Evolutionary conservation across 2,329 filamentous ascomycete species (phyloP).

Genomic region (Hypoxylon sp.): DNA sequence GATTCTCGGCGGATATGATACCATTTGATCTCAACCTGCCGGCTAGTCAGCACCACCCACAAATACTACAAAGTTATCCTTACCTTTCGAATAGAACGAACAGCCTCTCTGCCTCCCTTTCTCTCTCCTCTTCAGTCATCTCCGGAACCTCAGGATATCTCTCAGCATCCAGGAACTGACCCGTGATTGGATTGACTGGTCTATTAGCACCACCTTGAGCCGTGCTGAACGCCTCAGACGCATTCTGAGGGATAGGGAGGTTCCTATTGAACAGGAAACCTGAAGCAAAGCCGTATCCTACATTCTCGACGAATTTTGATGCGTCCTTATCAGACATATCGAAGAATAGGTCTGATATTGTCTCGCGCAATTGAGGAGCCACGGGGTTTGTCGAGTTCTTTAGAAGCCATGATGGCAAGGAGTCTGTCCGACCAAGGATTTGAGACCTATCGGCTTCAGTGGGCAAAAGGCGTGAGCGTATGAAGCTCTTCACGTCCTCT

Average conservation of each 20-base stretch:
- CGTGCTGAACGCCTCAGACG: conserved; percentile 66
- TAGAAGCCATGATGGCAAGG: conserved; percentile 82
- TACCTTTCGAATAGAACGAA: conserved; percentile 93
- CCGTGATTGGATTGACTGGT: conserved; percentile 86
- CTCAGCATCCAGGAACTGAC: conserved; percentile 82
- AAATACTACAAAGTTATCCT: conserved; percentile 35
- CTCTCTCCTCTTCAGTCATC: conserved; percentile 94
- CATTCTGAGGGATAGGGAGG: conserved; percentile 79
- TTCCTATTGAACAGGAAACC: conserved; percentile 91
- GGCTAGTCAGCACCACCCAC: conserved; percentile 37
- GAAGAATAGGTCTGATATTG: conserved; percentile 85
- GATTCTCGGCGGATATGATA: conserved; percentile 77
- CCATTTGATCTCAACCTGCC: conserved; percentile 60
- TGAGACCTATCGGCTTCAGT: conserved; percentile 80
- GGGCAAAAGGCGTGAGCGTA: conserved; percentile 80
- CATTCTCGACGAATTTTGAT: conserved; percentile 85
- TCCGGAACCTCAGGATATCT: conserved; percentile 70
- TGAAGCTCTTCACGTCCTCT: conserved; percentile 69
- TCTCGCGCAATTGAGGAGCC: conserved; percentile 79
- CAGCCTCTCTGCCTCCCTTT: conserved; percentile 88
- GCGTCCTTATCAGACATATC: conserved; percentile 88
- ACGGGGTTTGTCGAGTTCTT: conserved; percentile 81
- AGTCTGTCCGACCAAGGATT: conserved; percentile 82
- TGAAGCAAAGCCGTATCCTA: conserved; percentile 94
- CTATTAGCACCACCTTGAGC: conserved; percentile 53